A percentile compares a stretch with the other conserved stretches of the same genome.
Conservation (phyloP, 768 basidiomycete species). For the Atractiella rhizophila region DNA sequence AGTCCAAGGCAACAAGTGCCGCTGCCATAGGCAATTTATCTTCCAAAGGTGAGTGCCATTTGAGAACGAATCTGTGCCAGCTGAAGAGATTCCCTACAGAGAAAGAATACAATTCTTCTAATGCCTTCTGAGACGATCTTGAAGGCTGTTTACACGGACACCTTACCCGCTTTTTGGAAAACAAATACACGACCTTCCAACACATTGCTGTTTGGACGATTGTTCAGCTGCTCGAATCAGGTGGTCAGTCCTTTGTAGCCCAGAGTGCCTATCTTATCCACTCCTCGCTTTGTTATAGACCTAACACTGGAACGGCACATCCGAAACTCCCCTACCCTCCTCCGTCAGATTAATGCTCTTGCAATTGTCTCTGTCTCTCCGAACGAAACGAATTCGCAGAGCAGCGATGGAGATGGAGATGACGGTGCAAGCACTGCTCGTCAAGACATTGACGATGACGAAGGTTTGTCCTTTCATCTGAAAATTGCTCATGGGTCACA, state of each 20-base stretch:
- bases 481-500: no score
- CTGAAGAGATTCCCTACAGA: slow-evolving; percentile 14
- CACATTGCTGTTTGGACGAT: slow-evolving; percentile 99
- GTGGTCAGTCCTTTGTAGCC: no score
- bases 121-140: slow-evolving; percentile 89
- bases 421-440: no score
- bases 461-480: no score
- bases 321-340: no score
- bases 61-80: no score
- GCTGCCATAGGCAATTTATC: slow-evolving; percentile 90
- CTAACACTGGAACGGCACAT: slow-evolving; percentile 27
- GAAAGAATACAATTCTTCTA: slow-evolving; percentile 76
- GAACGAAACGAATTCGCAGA: no score
- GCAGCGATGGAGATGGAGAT: no score
- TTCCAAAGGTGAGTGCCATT: slow-evolving; percentile 53
- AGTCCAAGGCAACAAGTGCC: slow-evolving; percentile 90
- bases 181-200: slow-evolving; percentile 85
- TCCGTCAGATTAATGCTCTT: no score
- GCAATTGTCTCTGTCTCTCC: no score
- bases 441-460: no score
- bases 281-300: background rate
- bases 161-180: slow-evolving; percentile 71
- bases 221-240: slow-evolving; percentile 87
- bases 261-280: no score
- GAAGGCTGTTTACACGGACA: slow-evolving; percentile 94